phyloP scores from a whole-genome alignment of 106 monocot genomes.

The Dendrobium catenatum region DNA sequence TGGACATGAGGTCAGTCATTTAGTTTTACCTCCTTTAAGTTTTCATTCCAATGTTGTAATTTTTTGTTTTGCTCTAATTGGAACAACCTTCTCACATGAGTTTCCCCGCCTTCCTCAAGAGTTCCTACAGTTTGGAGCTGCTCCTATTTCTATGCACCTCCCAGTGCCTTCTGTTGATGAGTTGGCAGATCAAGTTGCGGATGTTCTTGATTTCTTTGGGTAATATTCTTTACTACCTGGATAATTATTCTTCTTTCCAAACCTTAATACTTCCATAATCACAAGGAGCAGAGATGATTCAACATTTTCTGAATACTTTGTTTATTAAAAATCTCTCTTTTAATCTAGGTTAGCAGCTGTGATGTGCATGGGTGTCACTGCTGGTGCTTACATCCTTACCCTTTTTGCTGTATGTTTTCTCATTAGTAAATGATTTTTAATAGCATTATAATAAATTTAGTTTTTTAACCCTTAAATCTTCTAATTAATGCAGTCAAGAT shows the following conservation, averaged over 20 bases:
- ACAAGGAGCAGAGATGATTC: not conserved
- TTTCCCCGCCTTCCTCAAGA: conserved; percentile 43
- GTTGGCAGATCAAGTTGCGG: conserved; percentile 79
- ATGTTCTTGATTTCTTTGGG: conserved; percentile 91
- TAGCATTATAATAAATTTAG: not conserved
- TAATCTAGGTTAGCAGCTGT: conserved; percentile 55
- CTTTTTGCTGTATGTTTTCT: conserved; percentile 67
- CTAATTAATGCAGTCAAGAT: conserved; percentile 35
- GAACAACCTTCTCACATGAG: not conserved
- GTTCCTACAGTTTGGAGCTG: conserved; percentile 91
- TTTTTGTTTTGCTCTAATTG: not conserved
- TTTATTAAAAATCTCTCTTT: not conserved
- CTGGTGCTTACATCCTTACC: conserved; percentile 71
- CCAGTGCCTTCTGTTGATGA: conserved; percentile 74
- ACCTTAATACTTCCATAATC: not conserved
- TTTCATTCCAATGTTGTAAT: not conserved
- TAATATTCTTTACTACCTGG: conserved; percentile 17
- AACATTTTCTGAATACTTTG: conserved; percentile 9
- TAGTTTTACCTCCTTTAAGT: conserved; percentile 7
- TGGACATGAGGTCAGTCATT: conserved; percentile 75
- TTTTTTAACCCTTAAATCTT: not conserved
- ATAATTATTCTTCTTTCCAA: not conserved
- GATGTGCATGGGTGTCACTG: conserved; percentile 71
- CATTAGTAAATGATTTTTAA: not conserved
- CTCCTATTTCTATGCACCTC: conserved; percentile 64